A percentile compares a stretch with the other conserved stretches of the same genome.
Conservation (phyloP, 108 stramenopile species). For the Cylindrotheca fusiformis region DNA sequence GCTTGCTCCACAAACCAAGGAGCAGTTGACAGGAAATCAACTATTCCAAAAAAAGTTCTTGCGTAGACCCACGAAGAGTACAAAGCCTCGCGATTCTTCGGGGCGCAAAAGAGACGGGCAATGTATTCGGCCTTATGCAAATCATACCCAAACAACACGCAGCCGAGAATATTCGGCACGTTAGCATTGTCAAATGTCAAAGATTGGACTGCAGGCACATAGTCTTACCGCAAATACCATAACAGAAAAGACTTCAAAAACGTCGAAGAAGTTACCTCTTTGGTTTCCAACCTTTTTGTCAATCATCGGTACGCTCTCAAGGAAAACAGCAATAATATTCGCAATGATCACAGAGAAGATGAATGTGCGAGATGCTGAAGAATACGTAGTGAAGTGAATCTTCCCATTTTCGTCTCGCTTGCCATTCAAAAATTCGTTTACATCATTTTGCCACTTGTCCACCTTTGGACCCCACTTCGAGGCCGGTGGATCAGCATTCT, state of each 20-base stretch:
- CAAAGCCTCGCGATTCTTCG: slow-evolving; percentile 79
- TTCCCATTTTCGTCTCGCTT: slow-evolving; percentile 33
- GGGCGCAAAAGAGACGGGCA: slow-evolving; percentile 81
- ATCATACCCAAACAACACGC: too few species aligned
- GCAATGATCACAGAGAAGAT: slow-evolving; percentile 77
- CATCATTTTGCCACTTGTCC: slow-evolving; percentile 53
- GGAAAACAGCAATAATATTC: slow-evolving; percentile 77
- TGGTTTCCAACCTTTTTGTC: slow-evolving; percentile 71
- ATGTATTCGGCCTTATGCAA: slow-evolving; percentile 50
- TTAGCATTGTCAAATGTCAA: too few species aligned
- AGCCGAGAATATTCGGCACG: too few species aligned
- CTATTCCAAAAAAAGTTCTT: slow-evolving; percentile 90
- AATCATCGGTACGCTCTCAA: slow-evolving; percentile 71
- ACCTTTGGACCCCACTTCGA: slow-evolving; percentile 61
- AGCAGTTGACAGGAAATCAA: slow-evolving; percentile 78
- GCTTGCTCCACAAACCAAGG: slow-evolving; percentile 83
- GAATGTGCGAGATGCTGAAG: slow-evolving; percentile 44
- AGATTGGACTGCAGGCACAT: too few species aligned
- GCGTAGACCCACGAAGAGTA: slow-evolving; percentile 75
- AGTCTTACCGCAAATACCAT: slow-evolving; percentile 49
- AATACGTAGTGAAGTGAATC: slow-evolving; percentile 34
- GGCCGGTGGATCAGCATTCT: slow-evolving; percentile 48
- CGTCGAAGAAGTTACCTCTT: slow-evolving; percentile 73
- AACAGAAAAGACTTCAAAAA: slow-evolving; percentile 77
- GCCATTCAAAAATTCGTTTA: slow-evolving; percentile 77